Evolutionary conservation across 108 stramenopile species (phyloP).

Genomic region (Cyclotella cryptica): DNA sequence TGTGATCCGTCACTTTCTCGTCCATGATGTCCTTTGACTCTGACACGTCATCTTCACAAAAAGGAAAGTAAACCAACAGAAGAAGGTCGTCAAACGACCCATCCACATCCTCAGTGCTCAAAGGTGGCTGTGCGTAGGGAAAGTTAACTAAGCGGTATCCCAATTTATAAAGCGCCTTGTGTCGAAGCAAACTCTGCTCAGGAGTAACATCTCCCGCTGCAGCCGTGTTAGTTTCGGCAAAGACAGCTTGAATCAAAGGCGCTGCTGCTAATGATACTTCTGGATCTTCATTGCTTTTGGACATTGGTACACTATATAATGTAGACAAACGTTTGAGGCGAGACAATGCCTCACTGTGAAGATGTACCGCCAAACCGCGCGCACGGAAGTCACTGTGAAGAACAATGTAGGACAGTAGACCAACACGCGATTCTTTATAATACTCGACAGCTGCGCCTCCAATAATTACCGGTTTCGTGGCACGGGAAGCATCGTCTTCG

Average conservation of each 20-base stretch:
- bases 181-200: constrained; percentile 48
- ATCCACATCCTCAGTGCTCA: constrained; percentile 47
- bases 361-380: constrained; percentile 37
- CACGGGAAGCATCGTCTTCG: neutral
- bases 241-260: constrained; percentile 45
- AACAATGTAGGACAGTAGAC: constrained; percentile 60
- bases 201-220: constrained; percentile 62
- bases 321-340: constrained; percentile 45
- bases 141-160: constrained; percentile 61
- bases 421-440: constrained; percentile 57
- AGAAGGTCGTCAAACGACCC: constrained; percentile 48
- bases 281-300: neutral
- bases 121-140: constrained; percentile 65
- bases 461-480: constrained; percentile 37
- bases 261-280: neutral
- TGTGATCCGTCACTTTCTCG: neutral
- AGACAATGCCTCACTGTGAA: constrained; percentile 54
- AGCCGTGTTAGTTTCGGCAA: constrained; percentile 64
- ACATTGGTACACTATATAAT: constrained; percentile 9
- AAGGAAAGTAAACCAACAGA: constrained; percentile 55
- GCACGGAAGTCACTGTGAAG: constrained; percentile 52
- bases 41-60: neutral
- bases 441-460: constrained; percentile 64
- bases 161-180: constrained; percentile 50
- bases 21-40: neutral